Conservation (phyloP, 345 rosid genomes). For the Gossypium australe region DNA sequence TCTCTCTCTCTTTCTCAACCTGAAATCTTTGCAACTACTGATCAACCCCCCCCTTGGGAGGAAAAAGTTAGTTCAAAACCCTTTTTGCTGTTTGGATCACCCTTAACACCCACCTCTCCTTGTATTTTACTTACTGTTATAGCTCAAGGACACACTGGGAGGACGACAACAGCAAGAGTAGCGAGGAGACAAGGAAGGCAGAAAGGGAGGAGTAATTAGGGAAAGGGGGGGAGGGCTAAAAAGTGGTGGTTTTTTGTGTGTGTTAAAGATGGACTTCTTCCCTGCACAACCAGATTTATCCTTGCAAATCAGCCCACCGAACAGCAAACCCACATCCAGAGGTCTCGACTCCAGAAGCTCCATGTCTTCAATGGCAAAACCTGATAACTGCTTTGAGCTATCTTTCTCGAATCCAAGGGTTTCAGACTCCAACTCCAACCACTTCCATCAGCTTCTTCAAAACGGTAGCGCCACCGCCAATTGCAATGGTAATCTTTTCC, state of each 20-base stretch:
- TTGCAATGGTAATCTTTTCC: conserved; percentile 29
- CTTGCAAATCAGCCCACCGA: conserved; percentile 73
- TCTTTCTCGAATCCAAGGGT: conserved; percentile 56
- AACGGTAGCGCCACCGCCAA: conserved; percentile 18
- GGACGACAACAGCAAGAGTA: neutral
- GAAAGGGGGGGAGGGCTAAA: neutral
- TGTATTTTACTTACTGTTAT: too few species aligned
- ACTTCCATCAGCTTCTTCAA: conserved; percentile 28
- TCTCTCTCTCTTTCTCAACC: conserved; percentile 20
- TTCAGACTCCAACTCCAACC: conserved; percentile 33
- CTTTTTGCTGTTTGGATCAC: conserved; percentile 21
- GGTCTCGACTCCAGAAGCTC: conserved; percentile 49
- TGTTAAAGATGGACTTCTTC: conserved; percentile 56
- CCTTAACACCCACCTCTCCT: neutral
- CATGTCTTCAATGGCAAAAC: conserved; percentile 46
- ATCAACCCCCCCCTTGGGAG: conserved; percentile 20
- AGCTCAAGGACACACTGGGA: too few species aligned
- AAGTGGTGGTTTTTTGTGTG: neutral
- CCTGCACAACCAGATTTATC: conserved; percentile 83
- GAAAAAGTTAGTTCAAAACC: neutral
- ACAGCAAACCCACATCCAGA: conserved; percentile 55
- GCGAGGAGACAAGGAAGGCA: neutral
- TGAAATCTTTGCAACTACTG: conserved; percentile 54
- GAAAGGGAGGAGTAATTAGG: neutral
- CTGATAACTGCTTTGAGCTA: conserved; percentile 46